Base-by-base conservation (phyloP, 805 yeast genomes). In the Geotrichum ghanense region DNA sequence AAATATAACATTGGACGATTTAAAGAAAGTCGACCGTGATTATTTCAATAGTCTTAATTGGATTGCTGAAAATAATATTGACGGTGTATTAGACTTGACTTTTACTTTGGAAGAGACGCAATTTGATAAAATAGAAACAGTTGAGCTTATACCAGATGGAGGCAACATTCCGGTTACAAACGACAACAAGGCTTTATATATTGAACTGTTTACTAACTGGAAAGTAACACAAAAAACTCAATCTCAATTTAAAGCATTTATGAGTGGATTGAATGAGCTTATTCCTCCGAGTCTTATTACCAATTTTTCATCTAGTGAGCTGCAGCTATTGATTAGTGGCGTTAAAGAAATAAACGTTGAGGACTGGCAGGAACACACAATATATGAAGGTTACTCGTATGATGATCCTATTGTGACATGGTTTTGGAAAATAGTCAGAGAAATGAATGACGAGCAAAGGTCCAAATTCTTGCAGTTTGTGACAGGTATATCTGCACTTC, bases 311-410 rank as follows among this genome's bases (percentile, higher is more conserved):
- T 98, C 92, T 70, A 82, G 97, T 65, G 99, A 92, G 68, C 72
- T 92, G 53, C 98, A 92, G 72, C 71, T 92, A 63, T 76, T 92
- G 62, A 92, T 92, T 66, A 97, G 98, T 64, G 99, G 99, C 65
- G 79, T 92, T 60, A 92, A 97, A 1, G 98, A 92, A 60, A 90
- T 92, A 59, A 97, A 92, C 65, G 84, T 90, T 49, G 97, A 89
- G 54, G 99, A 92, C 71, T 92, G 99, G 99, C 90, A 88, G 69
- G 89, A 87, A 64, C 97, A 92, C 65, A 92, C 99, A 19, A 98
- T 92, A 66, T 92, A 92, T 69, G 79, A 98, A 70, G 98, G 98
- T 3, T 92, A 90, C 67, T 90, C 88, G 63, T 97, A 90, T 68
- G 79, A 79, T 53, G 98, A 92, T 67, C 95, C 88, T 68, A 95